A percentile compares a stretch with the other conserved stretches of the same genome.
phyloP scores from a whole-genome alignment of 306 rosid genomes.

The Rubus parviflorus region DNA sequence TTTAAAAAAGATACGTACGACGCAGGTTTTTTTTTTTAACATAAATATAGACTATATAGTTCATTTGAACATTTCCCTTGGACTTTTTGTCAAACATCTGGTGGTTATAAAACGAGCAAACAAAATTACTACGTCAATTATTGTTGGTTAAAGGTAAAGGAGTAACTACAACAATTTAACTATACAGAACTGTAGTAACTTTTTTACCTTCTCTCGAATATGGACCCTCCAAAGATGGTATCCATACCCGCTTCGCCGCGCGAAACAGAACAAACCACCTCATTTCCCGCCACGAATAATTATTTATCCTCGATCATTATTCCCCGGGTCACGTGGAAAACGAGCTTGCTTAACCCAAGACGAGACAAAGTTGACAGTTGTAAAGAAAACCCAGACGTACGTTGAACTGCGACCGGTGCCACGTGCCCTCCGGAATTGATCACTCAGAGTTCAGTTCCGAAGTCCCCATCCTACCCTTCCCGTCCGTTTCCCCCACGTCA shows the following conservation, averaged over 20 bases:
- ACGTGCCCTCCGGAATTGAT: constrained; percentile 26
- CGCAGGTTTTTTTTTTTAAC: too few relatives aligned
- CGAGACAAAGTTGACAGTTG: constrained; percentile 45
- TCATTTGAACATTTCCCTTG: too few relatives aligned
- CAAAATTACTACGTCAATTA: too few relatives aligned
- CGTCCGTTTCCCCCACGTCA: constrained; percentile 26
- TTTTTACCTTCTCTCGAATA: too few relatives aligned
- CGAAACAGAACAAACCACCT: neutral
- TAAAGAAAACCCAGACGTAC: constrained; percentile 25
- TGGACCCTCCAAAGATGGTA: too few relatives aligned
- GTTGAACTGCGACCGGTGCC: constrained; percentile 12
- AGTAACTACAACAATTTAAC: too few relatives aligned
- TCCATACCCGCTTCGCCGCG: neutral
- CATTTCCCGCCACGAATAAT: constrained; percentile 10
- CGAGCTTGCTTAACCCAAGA: constrained; percentile 10
- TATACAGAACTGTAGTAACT: too few relatives aligned
- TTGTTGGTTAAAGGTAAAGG: too few relatives aligned
- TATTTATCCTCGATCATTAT: neutral
- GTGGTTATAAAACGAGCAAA: too few relatives aligned
- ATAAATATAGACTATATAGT: too few relatives aligned
- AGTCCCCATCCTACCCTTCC: neutral
- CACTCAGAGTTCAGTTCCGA: constrained; percentile 13
- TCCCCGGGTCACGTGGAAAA: constrained; percentile 53
- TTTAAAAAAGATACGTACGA: too few relatives aligned
- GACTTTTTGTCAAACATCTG: too few relatives aligned